Conservation (phyloP, 805 yeast species). For the Lipomyces mesembrius region DNA sequence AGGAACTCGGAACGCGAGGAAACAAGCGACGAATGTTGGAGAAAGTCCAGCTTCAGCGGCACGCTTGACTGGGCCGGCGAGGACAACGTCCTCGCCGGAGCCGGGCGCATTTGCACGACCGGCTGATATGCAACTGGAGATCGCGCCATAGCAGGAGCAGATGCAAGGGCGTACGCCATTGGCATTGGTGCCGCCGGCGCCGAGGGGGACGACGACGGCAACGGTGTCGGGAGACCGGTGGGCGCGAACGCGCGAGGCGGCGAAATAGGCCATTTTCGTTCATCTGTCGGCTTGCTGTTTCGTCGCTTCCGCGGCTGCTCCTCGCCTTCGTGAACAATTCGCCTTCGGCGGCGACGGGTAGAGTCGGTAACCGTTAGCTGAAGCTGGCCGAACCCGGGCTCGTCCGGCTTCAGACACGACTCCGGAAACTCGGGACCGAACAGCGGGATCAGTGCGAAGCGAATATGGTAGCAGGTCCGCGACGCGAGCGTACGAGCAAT, state of each 20-base stretch:
- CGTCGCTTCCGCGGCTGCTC: slow-evolving; percentile 13
- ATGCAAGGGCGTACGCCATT: neutral
- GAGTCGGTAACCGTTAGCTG: slow-evolving; percentile 42
- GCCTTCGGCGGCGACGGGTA: slow-evolving; percentile 37
- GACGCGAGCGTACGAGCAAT: slow-evolving; percentile 70
- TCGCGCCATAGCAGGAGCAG: too few relatives aligned
- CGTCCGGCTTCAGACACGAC: slow-evolving; percentile 62
- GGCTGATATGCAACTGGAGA: too few relatives aligned
- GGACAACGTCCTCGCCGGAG: neutral
- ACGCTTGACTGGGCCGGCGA: neutral
- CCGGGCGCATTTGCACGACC: too few relatives aligned
- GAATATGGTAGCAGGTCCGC: slow-evolving; percentile 75
- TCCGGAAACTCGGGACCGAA: slow-evolving; percentile 74
- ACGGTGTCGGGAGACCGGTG: slow-evolving; percentile 18
- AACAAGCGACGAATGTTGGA: slow-evolving; percentile 19
- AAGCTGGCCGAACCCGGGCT: slow-evolving; percentile 68
- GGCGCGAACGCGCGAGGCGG: neutral
- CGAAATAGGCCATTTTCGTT: slow-evolving; percentile 3
- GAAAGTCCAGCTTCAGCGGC: slow-evolving; percentile 36
- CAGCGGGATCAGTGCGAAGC: slow-evolving; percentile 75
- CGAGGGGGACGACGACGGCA: slow-evolving; percentile 4
- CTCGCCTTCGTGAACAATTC: slow-evolving; percentile 14
- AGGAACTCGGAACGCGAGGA: slow-evolving; percentile 46
- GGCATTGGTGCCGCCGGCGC: neutral
- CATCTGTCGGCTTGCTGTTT: slow-evolving; percentile 6